Evolutionary conservation across 176 grass and related monocot species (phyloP), one percentile per base, ranked within the genome.

Genomic region (Ananas comosus): DNA sequence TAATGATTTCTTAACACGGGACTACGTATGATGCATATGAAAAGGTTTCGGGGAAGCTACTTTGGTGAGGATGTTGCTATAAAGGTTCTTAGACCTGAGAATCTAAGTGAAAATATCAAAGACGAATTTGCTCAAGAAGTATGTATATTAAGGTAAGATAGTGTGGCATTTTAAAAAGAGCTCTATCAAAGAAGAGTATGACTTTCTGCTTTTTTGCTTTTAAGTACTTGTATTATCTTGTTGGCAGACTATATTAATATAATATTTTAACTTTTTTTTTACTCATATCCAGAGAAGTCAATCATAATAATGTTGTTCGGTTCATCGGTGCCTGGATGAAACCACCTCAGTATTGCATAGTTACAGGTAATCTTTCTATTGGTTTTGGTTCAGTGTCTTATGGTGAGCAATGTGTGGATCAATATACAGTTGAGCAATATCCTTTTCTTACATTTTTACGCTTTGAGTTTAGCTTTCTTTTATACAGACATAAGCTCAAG

Each of bases 301-400:
- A 99, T 58, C 89, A 99, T 85, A 80, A 74, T 64, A 99, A 99
- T 83, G 85, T 99, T 85, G 95, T 99, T 76, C 80, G 87, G 54
- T 99, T 99, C 80, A 88, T 99, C 78, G 95, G 95, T 70, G 95
- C 90, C 2, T 99, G 90, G 75, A 99, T 80, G 56, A 99, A 93
- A 77, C 75, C 87, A 70, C 90, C 95, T 14, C 88, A 99, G 21
- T 90, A 88, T 73, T 99, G 69, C 78, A 91, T 99, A 74, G 82
- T 93, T 78, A 94, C 95, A 86, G 93, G 89, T 97, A 64, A 74
- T 79, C 47, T 74, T 77, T 73, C 73, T 77, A 13, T 50, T 76
- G 58, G 4, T 16, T 8, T 76, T 18, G 13, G 65, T 66, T 54
- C 4, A 42, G 17, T 42, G 1, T 42, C 48, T 68, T 6, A 48